Conservation (phyloP, 257 asterid species). For the Penstemon eatonii region DNA sequence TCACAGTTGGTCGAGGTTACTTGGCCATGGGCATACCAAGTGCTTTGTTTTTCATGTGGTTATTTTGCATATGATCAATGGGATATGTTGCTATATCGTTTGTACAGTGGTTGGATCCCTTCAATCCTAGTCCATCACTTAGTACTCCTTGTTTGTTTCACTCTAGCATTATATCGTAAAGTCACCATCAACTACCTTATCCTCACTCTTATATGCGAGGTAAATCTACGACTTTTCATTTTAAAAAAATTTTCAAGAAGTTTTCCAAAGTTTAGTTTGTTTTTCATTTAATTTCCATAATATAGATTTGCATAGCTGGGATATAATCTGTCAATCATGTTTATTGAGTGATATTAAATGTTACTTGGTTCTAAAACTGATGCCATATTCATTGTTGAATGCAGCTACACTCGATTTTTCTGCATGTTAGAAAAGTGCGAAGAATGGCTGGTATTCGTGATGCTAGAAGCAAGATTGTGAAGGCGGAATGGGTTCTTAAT, state of each 20-base stretch:
- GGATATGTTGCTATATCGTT: slow-evolving; percentile 70
- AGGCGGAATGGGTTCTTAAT: slow-evolving; percentile 83
- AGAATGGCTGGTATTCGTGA: slow-evolving; percentile 80
- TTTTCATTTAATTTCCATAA: neutral
- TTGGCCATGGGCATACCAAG: slow-evolving; percentile 79
- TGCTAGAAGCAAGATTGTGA: slow-evolving; percentile 53
- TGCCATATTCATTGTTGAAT: slow-evolving; percentile 16
- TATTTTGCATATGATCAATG: slow-evolving; percentile 95
- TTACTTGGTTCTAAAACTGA: slow-evolving; percentile 23
- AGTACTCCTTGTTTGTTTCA: slow-evolving; percentile 82
- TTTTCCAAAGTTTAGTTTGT: neutral
- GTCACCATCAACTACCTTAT: slow-evolving; percentile 90
- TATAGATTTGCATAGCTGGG: neutral
- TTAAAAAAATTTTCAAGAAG: too few relatives aligned
- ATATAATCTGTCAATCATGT: neutral
- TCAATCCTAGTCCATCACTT: slow-evolving; percentile 82
- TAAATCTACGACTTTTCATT: slow-evolving; percentile 20
- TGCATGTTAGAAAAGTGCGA: slow-evolving; percentile 69
- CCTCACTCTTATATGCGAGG: slow-evolving; percentile 94
- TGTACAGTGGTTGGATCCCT: slow-evolving; percentile 79
- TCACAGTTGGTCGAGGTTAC: slow-evolving; percentile 64
- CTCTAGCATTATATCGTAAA: slow-evolving; percentile 77
- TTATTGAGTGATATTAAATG: neutral
- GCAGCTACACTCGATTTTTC: slow-evolving; percentile 72
- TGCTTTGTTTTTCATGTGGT: slow-evolving; percentile 78